Evolutionary conservation across 371 early-diverging fungal species (phyloP).

Genomic region (Mortierella polycephala): DNA sequence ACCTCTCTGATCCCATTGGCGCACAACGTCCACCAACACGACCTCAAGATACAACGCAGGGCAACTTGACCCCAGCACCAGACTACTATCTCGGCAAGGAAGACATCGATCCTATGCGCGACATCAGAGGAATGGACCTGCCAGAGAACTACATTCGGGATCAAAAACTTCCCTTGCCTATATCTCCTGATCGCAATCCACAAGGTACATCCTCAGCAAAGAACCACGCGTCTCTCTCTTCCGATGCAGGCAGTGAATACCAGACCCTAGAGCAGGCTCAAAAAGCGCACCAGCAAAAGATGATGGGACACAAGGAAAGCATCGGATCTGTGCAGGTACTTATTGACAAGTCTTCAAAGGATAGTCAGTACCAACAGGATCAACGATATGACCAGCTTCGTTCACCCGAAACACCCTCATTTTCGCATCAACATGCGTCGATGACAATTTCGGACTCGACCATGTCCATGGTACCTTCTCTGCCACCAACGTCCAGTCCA

Average conservation of each 20-base stretch:
- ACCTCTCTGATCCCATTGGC: constrained; percentile 13
- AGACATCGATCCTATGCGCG: constrained; percentile 36
- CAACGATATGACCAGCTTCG: constrained; percentile 5
- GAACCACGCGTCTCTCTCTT: constrained; percentile 26
- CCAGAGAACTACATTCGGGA: constrained; percentile 22
- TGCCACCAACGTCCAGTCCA: constrained; percentile 25
- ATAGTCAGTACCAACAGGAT: constrained; percentile 8
- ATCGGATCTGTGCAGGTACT: constrained; percentile 23
- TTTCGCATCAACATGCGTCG: constrained; percentile 31
- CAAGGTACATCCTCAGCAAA: background rate
- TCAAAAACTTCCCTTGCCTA: constrained; percentile 2
- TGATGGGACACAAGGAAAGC: constrained; percentile 49
- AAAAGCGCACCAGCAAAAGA: constrained; percentile 36
- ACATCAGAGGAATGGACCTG: constrained; percentile 26
- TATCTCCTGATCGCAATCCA: background rate
- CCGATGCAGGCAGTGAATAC: constrained; percentile 22
- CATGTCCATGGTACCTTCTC: constrained; percentile 49
- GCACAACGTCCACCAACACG: constrained; percentile 13
- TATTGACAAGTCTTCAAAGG: constrained; percentile 2
- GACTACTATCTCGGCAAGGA: constrained; percentile 50
- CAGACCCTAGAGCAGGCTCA: constrained; percentile 44
- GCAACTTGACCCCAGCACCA: constrained; percentile 36
- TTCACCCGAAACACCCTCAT: constrained; percentile 16
- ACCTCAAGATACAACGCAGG: constrained; percentile 13
- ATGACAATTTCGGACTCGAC: constrained; percentile 46